Percentiles rank a stretch among this genome's conserved stretches.
These are phyloP conservation scores for Pleurotus tuber-regium DNA, from an alignment of 768 basidiomycete genomes.

Conservation along the genomic window DNA sequence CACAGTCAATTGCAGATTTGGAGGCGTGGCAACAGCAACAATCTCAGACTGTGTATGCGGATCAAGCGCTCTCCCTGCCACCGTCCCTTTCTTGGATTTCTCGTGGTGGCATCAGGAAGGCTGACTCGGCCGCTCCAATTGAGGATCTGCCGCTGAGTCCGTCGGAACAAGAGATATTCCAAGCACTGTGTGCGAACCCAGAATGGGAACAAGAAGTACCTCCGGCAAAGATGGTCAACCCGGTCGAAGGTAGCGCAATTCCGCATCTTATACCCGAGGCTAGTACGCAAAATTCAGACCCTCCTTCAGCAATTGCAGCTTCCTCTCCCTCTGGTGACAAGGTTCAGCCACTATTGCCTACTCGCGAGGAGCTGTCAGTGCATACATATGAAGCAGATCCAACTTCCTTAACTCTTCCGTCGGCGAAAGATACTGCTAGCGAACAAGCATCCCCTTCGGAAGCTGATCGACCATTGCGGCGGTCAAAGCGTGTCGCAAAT, in stretches of 20 bases:
- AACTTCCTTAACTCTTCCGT: not conserved
- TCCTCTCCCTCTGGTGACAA: too few species aligned
- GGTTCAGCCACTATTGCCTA: too few species aligned
- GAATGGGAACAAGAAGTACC: constrained; percentile 47
- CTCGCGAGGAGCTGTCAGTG: too few species aligned
- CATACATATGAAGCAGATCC: too few species aligned
- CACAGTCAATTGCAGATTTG: constrained; percentile 13
- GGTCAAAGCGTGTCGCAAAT: constrained; percentile 70
- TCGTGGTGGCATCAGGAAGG: not conserved
- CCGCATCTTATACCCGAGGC: too few species aligned
- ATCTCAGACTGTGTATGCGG: not conserved
- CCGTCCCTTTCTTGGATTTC: constrained; percentile 8
- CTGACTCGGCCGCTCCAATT: not conserved
- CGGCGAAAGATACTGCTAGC: not conserved
- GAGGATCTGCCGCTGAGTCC: constrained; percentile 58
- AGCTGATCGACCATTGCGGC: constrained; percentile 41
- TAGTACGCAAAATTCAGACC: too few species aligned
- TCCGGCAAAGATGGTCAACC: constrained; percentile 16
- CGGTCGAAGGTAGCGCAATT: too few species aligned
- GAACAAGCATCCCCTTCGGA: not conserved
- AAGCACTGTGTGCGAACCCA: constrained; percentile 55
- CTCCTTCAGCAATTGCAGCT: too few species aligned
- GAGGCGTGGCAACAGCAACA: not conserved
- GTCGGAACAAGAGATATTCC: constrained; percentile 71
- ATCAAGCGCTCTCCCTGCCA: not conserved